A percentile compares a stretch with the other conserved stretches of the same genome.
Evolutionary conservation across 2,329 filamentous ascomycete genomes (phyloP).

Genomic region (Phyllosticta capitalensis): DNA sequence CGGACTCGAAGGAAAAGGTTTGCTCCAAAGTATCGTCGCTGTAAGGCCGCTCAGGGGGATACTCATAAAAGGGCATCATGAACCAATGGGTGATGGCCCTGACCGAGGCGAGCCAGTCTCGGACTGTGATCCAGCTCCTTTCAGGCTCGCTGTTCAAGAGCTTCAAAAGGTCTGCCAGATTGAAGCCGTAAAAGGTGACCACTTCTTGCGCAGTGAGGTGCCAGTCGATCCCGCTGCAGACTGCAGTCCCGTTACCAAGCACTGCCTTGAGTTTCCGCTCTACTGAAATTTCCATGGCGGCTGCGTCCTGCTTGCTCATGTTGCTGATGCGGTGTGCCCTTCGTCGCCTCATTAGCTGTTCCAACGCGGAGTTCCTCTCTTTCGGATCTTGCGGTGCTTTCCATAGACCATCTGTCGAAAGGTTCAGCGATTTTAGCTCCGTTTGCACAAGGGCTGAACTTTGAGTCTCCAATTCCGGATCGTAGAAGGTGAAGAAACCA

Average conservation of each 20-base stretch:
- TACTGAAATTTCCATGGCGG: conserved; percentile 15
- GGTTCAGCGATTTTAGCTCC: conserved; percentile 32
- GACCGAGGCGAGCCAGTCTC: conserved; percentile 11
- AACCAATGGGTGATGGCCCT: conserved; percentile 35
- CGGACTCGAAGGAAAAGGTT: conserved; percentile 26
- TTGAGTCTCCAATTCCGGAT: conserved; percentile 26
- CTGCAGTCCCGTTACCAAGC: not conserved
- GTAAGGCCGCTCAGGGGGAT: conserved; percentile 23
- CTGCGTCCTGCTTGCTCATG: conserved; percentile 16
- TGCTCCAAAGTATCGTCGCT: conserved; percentile 11
- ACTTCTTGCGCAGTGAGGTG: conserved; percentile 33
- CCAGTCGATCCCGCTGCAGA: conserved; percentile 36
- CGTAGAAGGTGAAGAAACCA: conserved; percentile 39
- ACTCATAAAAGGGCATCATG: conserved; percentile 38
- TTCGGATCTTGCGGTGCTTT: conserved; percentile 15
- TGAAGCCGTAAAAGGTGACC: conserved; percentile 30
- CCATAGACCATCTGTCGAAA: conserved; percentile 36
- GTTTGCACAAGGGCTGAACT: conserved; percentile 20
- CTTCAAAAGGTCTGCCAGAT: conserved; percentile 22
- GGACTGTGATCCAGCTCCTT: not conserved
- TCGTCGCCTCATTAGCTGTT: conserved; percentile 15
- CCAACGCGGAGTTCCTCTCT: conserved; percentile 25
- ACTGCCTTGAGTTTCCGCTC: conserved; percentile 13
- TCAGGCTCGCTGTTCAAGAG: conserved; percentile 11
- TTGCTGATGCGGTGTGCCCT: conserved; percentile 15